Conservation (phyloP, 306 rosid genomes). For the Heteromeles arbutifolia region DNA sequence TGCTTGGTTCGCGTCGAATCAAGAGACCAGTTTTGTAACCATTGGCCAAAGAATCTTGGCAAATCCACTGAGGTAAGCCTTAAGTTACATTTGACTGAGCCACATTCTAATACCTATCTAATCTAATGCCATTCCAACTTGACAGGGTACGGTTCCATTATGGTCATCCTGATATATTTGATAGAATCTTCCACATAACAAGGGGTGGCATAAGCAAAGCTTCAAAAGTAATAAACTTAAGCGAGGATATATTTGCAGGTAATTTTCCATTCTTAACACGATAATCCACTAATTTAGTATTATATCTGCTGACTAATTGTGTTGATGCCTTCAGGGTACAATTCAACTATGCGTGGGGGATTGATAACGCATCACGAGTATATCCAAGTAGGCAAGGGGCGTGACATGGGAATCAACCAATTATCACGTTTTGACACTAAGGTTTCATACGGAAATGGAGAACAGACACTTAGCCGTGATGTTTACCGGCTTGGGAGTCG, state of each 20-base stretch:
- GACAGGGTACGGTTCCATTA: constrained; percentile 95
- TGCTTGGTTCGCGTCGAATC: constrained; percentile 98
- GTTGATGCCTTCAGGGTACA: constrained; percentile 50
- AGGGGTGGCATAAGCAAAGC: constrained; percentile 99
- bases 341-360: constrained; percentile 87
- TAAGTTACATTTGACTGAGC: not conserved
- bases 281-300: constrained; percentile 11
- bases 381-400: constrained; percentile 97
- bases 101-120: not conserved
- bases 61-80: constrained; percentile 77
- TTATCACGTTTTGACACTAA: constrained; percentile 92
- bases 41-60: constrained; percentile 94
- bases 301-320: constrained; percentile 21
- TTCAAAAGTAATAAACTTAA: constrained; percentile 74
- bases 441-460: constrained; percentile 99
- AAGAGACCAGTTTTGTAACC: constrained; percentile 93
- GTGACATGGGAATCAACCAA: constrained; percentile 97
- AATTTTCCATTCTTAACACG: constrained; percentile 22
- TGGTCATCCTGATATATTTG: constrained; percentile 98
- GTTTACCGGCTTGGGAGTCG: constrained; percentile 92
- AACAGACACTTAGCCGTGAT: constrained; percentile 95
- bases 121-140: constrained; percentile 13
- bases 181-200: constrained; percentile 93
- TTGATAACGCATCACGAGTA: constrained; percentile 90
- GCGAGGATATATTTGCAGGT: constrained; percentile 98